Base-by-base conservation (phyloP, 2,329 filamentous ascomycete genomes). In the Juglanconis oblonga region DNA sequence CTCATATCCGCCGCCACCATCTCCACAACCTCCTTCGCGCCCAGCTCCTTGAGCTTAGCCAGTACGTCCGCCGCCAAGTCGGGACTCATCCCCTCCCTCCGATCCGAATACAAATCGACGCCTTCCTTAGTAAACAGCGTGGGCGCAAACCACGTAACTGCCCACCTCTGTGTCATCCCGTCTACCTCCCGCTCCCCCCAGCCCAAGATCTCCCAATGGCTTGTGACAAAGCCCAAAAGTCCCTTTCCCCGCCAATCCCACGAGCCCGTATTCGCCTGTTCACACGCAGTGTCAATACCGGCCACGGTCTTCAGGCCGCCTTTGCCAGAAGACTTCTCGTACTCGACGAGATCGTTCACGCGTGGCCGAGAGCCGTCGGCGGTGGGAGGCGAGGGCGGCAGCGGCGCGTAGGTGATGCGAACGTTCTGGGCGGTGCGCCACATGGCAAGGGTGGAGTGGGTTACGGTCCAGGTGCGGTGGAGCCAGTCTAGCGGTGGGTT, bases 81-180 rank as follows among this genome's bases (percentile, higher is more conserved):
- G 59, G 81, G 75, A 57, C 79, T 81, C 64, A 91, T 64, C 0
- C 89, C 89, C 63, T 81, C 82, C 55, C 75, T 80, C 14, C 81
- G 78, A 66, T 89, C 81, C 50, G 85, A 87, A 72, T 94, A 95
- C 9, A 96, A 74, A 74, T 96, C 92, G 35, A 96, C 69, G 0
- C 92, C 92, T 59, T 91, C 90, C 64, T 89, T 88, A 6, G 91
- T 95, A 67, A 96, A 96, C 49, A 93, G 66, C 31, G 90, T 96
- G 69, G 90, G 87, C 64, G 88, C 87, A 73, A 96, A 96, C 81
- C 88, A 94, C 4, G 90, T 96, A 13, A 96, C 90, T 1, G 84
- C 86, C 90, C 90, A 96, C 66, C 81, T 80, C 72, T 86, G 24
- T 24, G 24, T 24, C 24, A 24, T 83, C 52, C 72, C 77, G 13